Base-by-base conservation (phyloP, 352 stramenopile genomes). In the Phytopythium montanum region DNA sequence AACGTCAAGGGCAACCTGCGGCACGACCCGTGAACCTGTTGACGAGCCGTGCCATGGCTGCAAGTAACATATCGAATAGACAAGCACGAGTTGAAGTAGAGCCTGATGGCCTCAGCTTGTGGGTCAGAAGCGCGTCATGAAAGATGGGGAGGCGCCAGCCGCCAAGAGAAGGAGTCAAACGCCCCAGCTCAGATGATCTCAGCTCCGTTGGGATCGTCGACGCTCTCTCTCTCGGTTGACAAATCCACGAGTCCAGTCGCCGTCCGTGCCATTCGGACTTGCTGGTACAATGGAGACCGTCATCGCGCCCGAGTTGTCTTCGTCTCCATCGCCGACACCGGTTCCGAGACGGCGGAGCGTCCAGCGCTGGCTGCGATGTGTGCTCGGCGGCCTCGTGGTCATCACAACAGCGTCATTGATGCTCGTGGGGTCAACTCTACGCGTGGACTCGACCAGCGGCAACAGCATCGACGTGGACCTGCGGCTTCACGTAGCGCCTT, bases 381-480 rank as follows among this genome's bases (percentile, higher is more conserved):
- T 52, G 19, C 39, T 59, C 18, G 54, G 23, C 21, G 34, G 41
- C 26, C 54, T 59, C 19, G 25, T 59, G 54, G 5, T 50, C 14
- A 26, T 52, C 54, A 28, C 44, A 26, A 19, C 44, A 18, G 29
- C 26, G 38, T 59, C 54, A 1, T 23, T 59, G 41, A 16, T 52
- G 39, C 41, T 50, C 39, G 54, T 52, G 19, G 42, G 41, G 9
- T 52, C 54, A 7, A 51, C 44, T 9, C 31, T 59, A 6, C 39
- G 52, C 33, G 4, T 45, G 34, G 36, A 33, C 34, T 2, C 31
- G 16, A 29, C 29, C 50, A n/a, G 41, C n/a, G 28, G 18, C 19
- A 56, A 21, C 31, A 56, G 33, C 31, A 56, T n/a, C 36, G 36
- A 42, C 36, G 8, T 16, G 36, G 36, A 42, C 14, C 36, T 42